A percentile compares a stretch with the other conserved stretches of the same genome.
These are phyloP conservation scores for Pseudogymnoascus sp. DNA, from an alignment of 2,329 filamentous ascomycete species.

Conservation along the genomic window DNA sequence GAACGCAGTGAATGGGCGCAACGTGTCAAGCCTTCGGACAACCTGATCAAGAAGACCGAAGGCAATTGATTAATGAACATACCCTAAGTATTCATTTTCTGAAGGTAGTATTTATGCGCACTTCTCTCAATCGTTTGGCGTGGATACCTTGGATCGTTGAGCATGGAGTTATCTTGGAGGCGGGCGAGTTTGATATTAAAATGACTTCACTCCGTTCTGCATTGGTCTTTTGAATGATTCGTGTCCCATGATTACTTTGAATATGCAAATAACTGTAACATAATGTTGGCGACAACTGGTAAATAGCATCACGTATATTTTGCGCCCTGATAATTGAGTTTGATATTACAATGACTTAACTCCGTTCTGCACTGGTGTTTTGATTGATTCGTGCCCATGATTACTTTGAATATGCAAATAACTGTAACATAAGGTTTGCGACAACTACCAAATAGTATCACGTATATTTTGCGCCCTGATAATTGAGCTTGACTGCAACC, in stretches of 20 bases:
- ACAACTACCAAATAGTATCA: background rate
- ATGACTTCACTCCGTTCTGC: background rate
- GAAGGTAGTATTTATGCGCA: background rate
- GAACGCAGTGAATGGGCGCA: constrained; percentile 57
- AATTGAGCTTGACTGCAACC: no score
- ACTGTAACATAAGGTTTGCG: background rate
- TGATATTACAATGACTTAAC: no score
- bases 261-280: background rate
- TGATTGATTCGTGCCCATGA: background rate
- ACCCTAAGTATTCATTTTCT: background rate
- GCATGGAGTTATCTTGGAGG: constrained; percentile 7
- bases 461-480: background rate
- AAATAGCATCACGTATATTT: background rate
- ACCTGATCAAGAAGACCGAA: constrained; percentile 50
- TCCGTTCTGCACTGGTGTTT: no score
- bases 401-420: background rate
- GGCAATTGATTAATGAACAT: background rate
- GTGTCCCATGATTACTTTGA: background rate
- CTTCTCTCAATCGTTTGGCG: constrained; percentile 8
- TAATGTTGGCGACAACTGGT: background rate
- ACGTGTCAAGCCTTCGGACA: constrained; percentile 52
- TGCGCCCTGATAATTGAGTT: background rate
- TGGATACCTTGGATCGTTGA: constrained; percentile 1
- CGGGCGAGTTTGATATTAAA: background rate
- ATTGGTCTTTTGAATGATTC: background rate